Evolutionary conservation across 148 eudicot genomes (phyloP).

Genomic region (Camellia japonica): DNA sequence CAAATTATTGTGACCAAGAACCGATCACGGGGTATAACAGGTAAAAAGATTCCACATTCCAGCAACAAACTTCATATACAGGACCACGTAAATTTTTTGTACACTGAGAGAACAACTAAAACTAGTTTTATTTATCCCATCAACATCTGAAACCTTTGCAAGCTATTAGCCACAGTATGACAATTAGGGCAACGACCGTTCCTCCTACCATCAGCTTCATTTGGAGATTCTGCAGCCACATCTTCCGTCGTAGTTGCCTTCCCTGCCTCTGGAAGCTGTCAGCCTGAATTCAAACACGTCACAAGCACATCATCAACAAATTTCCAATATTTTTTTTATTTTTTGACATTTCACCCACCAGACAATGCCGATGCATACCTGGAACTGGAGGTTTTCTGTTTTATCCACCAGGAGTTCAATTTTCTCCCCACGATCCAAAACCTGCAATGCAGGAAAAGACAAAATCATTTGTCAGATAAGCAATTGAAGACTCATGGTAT

Average conservation of each 20-base stretch:
- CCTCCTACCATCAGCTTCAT: conserved; percentile 82
- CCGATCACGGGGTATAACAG: not conserved
- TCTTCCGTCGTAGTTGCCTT: conserved; percentile 77
- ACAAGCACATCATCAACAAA: not conserved
- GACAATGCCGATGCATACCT: conserved; percentile 32
- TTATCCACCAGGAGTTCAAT: conserved; percentile 94
- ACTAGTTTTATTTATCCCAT: conserved; percentile 11
- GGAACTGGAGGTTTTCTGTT: conserved; percentile 97
- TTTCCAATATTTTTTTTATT: no score
- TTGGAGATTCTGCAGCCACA: conserved; percentile 94
- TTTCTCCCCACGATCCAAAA: conserved; percentile 96
- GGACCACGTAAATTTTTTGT: not conserved
- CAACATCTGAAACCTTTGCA: conserved; percentile 74
- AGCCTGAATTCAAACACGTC: conserved; percentile 49
- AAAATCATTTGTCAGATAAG: not conserved
- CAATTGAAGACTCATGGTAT: not conserved
- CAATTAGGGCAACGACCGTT: conserved; percentile 45
- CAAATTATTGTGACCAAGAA: no score
- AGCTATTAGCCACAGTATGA: conserved; percentile 70
- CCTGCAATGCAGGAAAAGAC: conserved; percentile 36
- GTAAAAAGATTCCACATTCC: not conserved
- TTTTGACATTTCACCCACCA: no score
- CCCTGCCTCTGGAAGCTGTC: conserved; percentile 99
- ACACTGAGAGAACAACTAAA: conserved; percentile 4
- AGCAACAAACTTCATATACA: conserved; percentile 4